Conservation (phyloP, 2,329 filamentous ascomycete species). For the Xylariaceae sp. region DNA sequence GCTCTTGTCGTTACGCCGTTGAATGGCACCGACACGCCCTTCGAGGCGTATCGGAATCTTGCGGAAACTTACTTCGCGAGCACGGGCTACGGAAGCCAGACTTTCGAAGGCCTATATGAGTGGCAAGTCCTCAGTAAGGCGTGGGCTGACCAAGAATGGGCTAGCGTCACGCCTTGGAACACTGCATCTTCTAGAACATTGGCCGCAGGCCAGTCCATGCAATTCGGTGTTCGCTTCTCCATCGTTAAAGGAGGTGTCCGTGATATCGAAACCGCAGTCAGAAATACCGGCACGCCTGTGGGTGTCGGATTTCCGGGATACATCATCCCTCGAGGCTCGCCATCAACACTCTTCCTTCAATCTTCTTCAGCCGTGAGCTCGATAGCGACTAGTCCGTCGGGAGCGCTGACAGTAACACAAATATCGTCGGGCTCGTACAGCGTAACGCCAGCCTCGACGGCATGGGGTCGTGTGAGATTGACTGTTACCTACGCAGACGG, state of each 20-base stretch:
- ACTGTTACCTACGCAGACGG: constrained; percentile 47
- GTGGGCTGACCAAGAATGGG: constrained; percentile 57
- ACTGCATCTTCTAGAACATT: constrained; percentile 45
- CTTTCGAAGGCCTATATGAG: constrained; percentile 60
- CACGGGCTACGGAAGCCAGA: constrained; percentile 49
- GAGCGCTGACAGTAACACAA: constrained; percentile 35
- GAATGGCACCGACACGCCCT: constrained; percentile 39
- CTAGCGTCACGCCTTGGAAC: constrained; percentile 52
- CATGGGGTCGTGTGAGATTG: constrained; percentile 50
- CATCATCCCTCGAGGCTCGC: constrained; percentile 47
- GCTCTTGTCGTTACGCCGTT: constrained; percentile 55
- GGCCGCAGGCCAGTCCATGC: constrained; percentile 42
- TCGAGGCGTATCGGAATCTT: constrained; percentile 57
- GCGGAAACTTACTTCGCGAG: constrained; percentile 40
- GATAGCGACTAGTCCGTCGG: constrained; percentile 38
- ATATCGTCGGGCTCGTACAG: constrained; percentile 36
- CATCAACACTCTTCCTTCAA: constrained; percentile 45
- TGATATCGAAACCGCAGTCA: constrained; percentile 46
- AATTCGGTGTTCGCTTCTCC: constrained; percentile 52
- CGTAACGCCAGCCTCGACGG: constrained; percentile 40
- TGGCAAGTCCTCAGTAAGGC: constrained; percentile 56
- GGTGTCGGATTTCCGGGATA: constrained; percentile 55
- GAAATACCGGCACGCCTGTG: constrained; percentile 43
- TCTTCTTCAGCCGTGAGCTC: constrained; percentile 38
- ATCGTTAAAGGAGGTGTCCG: constrained; percentile 42